Evolutionary conservation across 305 asterid genomes (phyloP).

Genomic region (Solanum hybrid): DNA sequence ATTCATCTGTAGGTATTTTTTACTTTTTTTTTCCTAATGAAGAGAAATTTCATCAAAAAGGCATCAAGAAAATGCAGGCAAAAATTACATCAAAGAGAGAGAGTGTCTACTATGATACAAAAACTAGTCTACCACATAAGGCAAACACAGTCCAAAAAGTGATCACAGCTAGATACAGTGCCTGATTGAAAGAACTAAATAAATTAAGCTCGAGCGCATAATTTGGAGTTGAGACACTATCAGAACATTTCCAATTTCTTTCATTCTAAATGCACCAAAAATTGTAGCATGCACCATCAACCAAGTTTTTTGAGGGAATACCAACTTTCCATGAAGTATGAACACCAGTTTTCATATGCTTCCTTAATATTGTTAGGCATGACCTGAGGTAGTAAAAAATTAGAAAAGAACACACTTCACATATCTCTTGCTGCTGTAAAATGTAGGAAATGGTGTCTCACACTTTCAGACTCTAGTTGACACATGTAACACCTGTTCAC

Average conservation of each 20-base stretch:
- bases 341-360: not conserved
- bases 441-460: not conserved
- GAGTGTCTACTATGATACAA: not conserved
- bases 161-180: not conserved
- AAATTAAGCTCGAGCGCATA: not conserved
- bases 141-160: not conserved
- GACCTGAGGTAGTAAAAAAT: not conserved
- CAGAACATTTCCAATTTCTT: not conserved
- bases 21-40: not conserved
- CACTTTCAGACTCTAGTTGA: not conserved
- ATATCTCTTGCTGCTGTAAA: not conserved
- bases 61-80: not conserved
- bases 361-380: not conserved
- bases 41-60: not conserved
- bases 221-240: not conserved
- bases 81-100: not conserved
- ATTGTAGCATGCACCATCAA: not conserved
- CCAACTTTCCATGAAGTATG: not conserved
- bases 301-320: not conserved
- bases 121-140: not conserved
- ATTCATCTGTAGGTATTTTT: not conserved
- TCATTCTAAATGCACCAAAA: not conserved
- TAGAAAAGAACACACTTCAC: not conserved
- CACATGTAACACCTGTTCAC: not conserved
- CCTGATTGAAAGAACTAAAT: not conserved